Evolutionary conservation across 768 basidiomycete genomes (phyloP).

Genomic region (Amanita subjunquillea): DNA sequence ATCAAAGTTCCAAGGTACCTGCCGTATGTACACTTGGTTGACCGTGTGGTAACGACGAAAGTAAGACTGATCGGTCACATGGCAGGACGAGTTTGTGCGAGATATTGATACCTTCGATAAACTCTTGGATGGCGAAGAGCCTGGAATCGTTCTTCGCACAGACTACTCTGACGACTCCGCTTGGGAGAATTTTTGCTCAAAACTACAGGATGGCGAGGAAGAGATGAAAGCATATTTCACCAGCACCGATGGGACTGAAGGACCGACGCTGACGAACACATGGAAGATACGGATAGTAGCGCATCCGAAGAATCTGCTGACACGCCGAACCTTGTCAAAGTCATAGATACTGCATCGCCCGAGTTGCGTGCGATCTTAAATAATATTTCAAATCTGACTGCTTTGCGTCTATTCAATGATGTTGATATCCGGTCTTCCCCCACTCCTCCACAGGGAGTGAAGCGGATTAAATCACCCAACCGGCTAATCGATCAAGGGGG

Average conservation of each 20-base stretch:
- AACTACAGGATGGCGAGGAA: slow-evolving; percentile 44
- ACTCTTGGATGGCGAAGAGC: slow-evolving; percentile 32
- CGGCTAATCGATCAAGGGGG: slow-evolving; percentile 51
- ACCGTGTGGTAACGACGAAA: neutral
- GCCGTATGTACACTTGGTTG: neutral
- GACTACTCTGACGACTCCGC: slow-evolving; percentile 61
- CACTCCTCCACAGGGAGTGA: slow-evolving; percentile 29
- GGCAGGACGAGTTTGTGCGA: slow-evolving; percentile 14
- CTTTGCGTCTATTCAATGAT: slow-evolving; percentile 63
- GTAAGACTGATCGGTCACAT: neutral
- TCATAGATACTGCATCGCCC: slow-evolving; percentile 35
- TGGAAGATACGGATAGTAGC: slow-evolving; percentile 17
- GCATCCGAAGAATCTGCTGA: slow-evolving; percentile 9
- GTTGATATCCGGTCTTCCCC: slow-evolving; percentile 54
- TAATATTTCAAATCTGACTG: slow-evolving; percentile 52
- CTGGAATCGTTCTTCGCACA: slow-evolving; percentile 62
- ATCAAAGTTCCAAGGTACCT: neutral
- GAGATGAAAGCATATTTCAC: slow-evolving; percentile 31
- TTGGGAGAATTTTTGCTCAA: slow-evolving; percentile 45
- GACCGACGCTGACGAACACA: slow-evolving; percentile 13
- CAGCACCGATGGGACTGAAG: neutral
- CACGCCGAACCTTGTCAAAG: slow-evolving; percentile 31
- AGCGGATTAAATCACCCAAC: slow-evolving; percentile 38
- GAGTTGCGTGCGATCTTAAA: slow-evolving; percentile 30
- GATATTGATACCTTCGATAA: slow-evolving; percentile 51